Conservation (phyloP, 805 yeast species). For the Clavispora asparagi region DNA sequence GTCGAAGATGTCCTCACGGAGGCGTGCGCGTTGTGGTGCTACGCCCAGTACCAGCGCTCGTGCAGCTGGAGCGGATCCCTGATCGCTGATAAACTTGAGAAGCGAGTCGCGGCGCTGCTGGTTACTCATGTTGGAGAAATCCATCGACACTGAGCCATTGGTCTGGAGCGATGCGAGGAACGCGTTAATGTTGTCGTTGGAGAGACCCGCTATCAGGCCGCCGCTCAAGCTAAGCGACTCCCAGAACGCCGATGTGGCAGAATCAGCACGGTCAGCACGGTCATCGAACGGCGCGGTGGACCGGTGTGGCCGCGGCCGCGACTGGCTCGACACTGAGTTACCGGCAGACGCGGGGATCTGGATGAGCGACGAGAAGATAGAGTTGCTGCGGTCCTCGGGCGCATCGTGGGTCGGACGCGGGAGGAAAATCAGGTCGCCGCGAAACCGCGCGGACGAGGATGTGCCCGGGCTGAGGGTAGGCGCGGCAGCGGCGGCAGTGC, state of each 20-base stretch:
- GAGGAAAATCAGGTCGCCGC: constrained; percentile 35
- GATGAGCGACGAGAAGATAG: constrained; percentile 35
- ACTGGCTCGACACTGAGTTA: constrained; percentile 28
- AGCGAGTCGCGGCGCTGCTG: constrained; percentile 38
- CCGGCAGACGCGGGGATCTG: constrained; percentile 33
- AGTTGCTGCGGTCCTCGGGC: constrained; percentile 21
- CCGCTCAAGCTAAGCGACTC: constrained; percentile 21
- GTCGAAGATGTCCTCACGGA: constrained; percentile 37
- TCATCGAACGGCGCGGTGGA: constrained; percentile 2
- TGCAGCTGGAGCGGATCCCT: constrained; percentile 10
- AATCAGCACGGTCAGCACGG: constrained; percentile 2
- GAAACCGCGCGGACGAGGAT: constrained; percentile 17
- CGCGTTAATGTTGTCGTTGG: constrained; percentile 27
- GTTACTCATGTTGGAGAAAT: constrained; percentile 33
- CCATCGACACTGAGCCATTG: constrained; percentile 31
- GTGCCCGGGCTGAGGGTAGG: neutral
- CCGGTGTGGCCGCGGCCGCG: constrained; percentile 4
- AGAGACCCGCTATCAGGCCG: constrained; percentile 25
- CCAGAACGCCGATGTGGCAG: constrained; percentile 18
- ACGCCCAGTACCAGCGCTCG: constrained; percentile 3
- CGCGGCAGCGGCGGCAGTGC: neutral
- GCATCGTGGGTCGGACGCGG: constrained; percentile 27
- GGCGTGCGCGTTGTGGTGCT: neutral
- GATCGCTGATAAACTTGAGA: constrained; percentile 32
- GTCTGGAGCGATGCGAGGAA: constrained; percentile 28